These are phyloP conservation scores for Salix koriyanagi DNA, from an alignment of 345 rosid genomes.

Conservation along the genomic window DNA sequence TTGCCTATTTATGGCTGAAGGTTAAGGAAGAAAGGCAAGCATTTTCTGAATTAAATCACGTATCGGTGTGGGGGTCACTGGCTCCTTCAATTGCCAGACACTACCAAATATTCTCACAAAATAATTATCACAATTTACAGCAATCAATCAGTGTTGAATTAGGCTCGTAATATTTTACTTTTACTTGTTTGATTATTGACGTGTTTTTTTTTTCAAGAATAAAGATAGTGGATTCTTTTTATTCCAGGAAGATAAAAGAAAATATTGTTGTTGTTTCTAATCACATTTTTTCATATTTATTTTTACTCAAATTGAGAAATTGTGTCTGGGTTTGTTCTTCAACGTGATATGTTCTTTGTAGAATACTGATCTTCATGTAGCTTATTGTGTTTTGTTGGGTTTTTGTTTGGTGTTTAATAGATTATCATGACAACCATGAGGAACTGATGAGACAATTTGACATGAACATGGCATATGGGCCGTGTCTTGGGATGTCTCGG, in stretches of 20 bases:
- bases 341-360: background rate
- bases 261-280: background rate
- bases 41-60: too few species aligned
- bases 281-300: background rate
- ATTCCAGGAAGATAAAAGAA: background rate
- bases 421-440: slow-evolving; percentile 39
- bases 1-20: too few species aligned
- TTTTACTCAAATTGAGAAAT: background rate
- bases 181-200: background rate
- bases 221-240: background rate
- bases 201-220: background rate
- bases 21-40: too few species aligned
- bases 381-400: background rate
- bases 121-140: too few species aligned
- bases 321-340: background rate
- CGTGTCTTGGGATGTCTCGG: slow-evolving; percentile 70
- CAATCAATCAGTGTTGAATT: too few species aligned
- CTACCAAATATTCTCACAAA: too few species aligned
- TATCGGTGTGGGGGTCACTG: too few species aligned
- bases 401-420: slow-evolving; percentile 23
- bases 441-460: slow-evolving; percentile 63
- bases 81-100: too few species aligned
- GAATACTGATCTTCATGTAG: background rate
- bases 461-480: slow-evolving; percentile 79
- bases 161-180: too few species aligned